Conservation (phyloP, 176 grass and related monocot species). For the Musa schizocarpa region DNA sequence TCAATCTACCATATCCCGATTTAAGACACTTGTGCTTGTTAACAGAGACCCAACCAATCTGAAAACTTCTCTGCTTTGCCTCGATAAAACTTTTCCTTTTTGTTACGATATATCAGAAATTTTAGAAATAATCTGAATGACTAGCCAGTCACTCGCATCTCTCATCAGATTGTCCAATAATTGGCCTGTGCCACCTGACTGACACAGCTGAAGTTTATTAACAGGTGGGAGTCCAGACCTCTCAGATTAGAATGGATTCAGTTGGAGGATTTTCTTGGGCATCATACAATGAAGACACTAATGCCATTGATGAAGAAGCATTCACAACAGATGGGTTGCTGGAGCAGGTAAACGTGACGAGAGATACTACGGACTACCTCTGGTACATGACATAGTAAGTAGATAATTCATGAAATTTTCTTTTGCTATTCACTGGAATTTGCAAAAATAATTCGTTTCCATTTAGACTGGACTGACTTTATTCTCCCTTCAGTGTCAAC, state of each 20-base stretch:
- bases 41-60: background rate
- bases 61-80: background rate
- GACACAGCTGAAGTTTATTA: conserved; percentile 2
- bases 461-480: conserved; percentile 3
- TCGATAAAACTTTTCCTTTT: background rate
- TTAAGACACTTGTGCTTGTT: background rate
- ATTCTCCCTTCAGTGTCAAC: conserved; percentile 46
- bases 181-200: background rate
- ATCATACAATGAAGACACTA: conserved; percentile 78
- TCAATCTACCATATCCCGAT: background rate
- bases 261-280: conserved; percentile 71
- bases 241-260: conserved; percentile 76
- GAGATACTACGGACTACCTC: conserved; percentile 90
- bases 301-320: conserved; percentile 43
- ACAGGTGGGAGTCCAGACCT: conserved; percentile 80
- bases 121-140: background rate
- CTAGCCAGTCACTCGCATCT: background rate
- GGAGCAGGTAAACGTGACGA: conserved; percentile 91
- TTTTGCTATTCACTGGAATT: background rate
- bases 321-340: conserved; percentile 70
- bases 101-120: background rate
- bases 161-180: background rate
- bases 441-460: background rate
- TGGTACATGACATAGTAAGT: conserved; percentile 98
- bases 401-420: background rate